Conservation (phyloP, 805 yeast species). For the Jamesozyma spencerorum region DNA sequence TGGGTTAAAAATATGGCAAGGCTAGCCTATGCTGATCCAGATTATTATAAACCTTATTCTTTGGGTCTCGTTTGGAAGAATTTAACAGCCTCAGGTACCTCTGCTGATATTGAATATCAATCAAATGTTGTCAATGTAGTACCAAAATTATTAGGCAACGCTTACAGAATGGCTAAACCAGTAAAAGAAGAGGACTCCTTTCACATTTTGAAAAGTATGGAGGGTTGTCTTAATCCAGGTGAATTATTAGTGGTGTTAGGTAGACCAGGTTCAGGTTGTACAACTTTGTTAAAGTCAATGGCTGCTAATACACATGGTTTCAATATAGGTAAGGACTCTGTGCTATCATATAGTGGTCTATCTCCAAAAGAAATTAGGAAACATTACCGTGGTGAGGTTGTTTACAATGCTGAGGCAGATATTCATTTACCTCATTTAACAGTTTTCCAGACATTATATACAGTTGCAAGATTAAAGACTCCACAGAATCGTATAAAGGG, state of each 20-base stretch:
- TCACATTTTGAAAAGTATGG: slow-evolving; percentile 44
- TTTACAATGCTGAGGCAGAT: slow-evolving; percentile 58
- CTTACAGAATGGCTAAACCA: slow-evolving; percentile 11
- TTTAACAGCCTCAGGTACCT: slow-evolving; percentile 53
- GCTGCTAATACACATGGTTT: slow-evolving; percentile 51
- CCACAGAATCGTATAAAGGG: slow-evolving; percentile 51
- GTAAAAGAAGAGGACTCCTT: slow-evolving; percentile 26
- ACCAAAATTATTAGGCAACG: slow-evolving; percentile 14
- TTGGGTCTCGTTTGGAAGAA: slow-evolving; percentile 52
- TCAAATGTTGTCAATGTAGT: slow-evolving; percentile 44
- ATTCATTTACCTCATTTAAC: slow-evolving; percentile 29
- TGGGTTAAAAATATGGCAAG: slow-evolving; percentile 58
- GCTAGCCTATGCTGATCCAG: slow-evolving; percentile 46
- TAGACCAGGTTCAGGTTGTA: slow-evolving; percentile 70
- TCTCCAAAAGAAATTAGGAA: slow-evolving; percentile 36
- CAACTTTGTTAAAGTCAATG: slow-evolving; percentile 50
- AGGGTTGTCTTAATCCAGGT: slow-evolving; percentile 52
- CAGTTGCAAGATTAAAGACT: slow-evolving; percentile 47
- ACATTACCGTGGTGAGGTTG: slow-evolving; percentile 51
- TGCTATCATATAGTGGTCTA: slow-evolving; percentile 43
- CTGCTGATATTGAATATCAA: slow-evolving; percentile 57
- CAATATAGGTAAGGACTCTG: slow-evolving; percentile 36
- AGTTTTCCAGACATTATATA: slow-evolving; percentile 50
- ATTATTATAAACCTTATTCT: slow-evolving; percentile 46
- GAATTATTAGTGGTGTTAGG: slow-evolving; percentile 67